Conservation (phyloP, 2,329 filamentous ascomycete genomes). For the Epichloe typhina region DNA sequence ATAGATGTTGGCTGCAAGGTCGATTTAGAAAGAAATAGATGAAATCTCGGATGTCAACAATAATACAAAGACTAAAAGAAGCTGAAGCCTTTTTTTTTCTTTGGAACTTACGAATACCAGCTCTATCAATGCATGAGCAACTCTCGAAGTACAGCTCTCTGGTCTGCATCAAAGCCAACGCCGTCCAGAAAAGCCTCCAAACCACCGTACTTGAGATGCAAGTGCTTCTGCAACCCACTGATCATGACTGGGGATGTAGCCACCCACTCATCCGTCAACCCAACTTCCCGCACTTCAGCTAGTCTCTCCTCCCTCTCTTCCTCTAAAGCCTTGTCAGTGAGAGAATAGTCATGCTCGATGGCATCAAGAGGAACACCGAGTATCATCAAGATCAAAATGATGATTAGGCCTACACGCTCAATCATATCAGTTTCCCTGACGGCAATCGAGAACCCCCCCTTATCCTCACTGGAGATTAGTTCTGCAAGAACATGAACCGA, state of each 20-base stretch:
- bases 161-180: conserved; percentile 41
- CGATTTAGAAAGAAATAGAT: conserved; percentile 57
- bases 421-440: no score
- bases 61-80: background rate
- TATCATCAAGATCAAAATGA: conserved; percentile 54
- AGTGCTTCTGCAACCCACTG: conserved; percentile 38
- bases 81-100: background rate
- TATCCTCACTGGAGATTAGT: no score
- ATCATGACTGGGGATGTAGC: conserved; percentile 53
- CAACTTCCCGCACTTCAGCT: conserved; percentile 55
- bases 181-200: conserved; percentile 48
- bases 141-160: conserved; percentile 29
- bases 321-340: conserved; percentile 46
- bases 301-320: conserved; percentile 50
- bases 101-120: background rate
- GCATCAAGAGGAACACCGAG: conserved; percentile 42
- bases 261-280: conserved; percentile 61
- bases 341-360: conserved; percentile 58
- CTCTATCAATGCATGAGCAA: conserved; percentile 26
- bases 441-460: no score
- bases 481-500: background rate
- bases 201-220: conserved; percentile 51
- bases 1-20: conserved; percentile 89
- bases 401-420: conserved; percentile 45
- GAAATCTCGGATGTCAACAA: background rate